Evolutionary conservation across 73 alveolate genomes (phyloP).

Genomic region (Loxodes magnus): DNA sequence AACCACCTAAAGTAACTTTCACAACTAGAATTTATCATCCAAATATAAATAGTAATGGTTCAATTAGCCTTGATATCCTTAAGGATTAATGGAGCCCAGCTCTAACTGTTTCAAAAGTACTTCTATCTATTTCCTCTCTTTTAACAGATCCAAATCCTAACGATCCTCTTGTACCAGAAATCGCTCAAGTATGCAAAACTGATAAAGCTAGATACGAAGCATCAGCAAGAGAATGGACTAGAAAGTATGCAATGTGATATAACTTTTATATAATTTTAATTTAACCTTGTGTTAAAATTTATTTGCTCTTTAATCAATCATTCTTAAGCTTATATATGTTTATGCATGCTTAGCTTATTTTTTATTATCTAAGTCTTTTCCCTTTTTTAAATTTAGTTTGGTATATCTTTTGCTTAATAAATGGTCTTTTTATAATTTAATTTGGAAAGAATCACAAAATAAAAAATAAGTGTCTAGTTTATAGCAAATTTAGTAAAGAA

Average conservation of each 20-base stretch:
- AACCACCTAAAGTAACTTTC: slow-evolving; percentile 82
- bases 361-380: too few relatives aligned
- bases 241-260: slow-evolving; percentile 35
- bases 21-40: slow-evolving; percentile 87
- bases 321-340: too few relatives aligned
- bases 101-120: slow-evolving; percentile 60
- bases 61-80: slow-evolving; percentile 82
- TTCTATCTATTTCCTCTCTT: slow-evolving; percentile 69
- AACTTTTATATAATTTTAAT: too few relatives aligned
- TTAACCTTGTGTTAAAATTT: too few relatives aligned
- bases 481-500: too few relatives aligned
- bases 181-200: slow-evolving; percentile 39
- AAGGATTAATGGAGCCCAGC: slow-evolving; percentile 85
- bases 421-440: too few relatives aligned
- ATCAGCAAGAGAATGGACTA: slow-evolving; percentile 73
- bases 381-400: too few relatives aligned
- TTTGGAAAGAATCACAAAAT: too few relatives aligned
- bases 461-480: too few relatives aligned
- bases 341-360: too few relatives aligned
- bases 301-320: too few relatives aligned
- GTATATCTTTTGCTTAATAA: too few relatives aligned
- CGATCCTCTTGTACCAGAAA: slow-evolving; percentile 63
- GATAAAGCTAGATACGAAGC: slow-evolving; percentile 46
- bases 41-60: slow-evolving; percentile 78
- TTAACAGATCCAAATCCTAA: slow-evolving; percentile 87